phyloP scores from a whole-genome alignment of 129 eudicot species.

The Flaveria linearis region DNA sequence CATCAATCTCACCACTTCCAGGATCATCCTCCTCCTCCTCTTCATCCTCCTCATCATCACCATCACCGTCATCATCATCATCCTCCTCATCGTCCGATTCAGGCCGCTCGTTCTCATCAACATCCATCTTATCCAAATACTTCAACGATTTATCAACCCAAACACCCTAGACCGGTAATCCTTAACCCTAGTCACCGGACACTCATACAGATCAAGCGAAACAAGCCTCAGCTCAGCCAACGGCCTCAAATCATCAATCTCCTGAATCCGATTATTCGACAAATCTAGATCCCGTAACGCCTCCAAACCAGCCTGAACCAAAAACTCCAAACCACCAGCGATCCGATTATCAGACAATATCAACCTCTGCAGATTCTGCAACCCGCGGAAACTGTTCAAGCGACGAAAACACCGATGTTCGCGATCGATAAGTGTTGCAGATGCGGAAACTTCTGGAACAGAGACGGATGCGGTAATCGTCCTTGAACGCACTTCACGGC shows the following conservation, averaged over 20 bases:
- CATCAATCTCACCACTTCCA: constrained; percentile 92
- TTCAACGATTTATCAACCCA: constrained; percentile 80
- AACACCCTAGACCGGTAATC: constrained; percentile 91
- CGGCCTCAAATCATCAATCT: constrained; percentile 74
- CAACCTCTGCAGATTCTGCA: constrained; percentile 63
- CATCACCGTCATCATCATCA: constrained; percentile 62
- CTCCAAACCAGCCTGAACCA: constrained; percentile 75
- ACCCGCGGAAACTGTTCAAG: constrained; percentile 83
- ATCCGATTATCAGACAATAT: constrained; percentile 87
- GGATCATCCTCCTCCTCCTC: constrained; percentile 91
- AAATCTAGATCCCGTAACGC: constrained; percentile 84
- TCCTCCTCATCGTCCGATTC: constrained; percentile 91
- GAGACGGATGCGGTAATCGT: constrained; percentile 72
- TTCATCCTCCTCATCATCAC: constrained; percentile 56
- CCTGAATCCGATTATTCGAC: constrained; percentile 86
- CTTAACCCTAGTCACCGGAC: constrained; percentile 91
- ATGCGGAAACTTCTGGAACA: constrained; percentile 71
- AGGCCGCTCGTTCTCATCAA: constrained; percentile 81
- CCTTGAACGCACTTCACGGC: constrained; percentile 95
- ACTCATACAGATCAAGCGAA: constrained; percentile 90
- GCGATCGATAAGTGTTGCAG: constrained; percentile 84
- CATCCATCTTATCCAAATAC: constrained; percentile 96
- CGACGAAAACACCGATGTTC: constrained; percentile 81
- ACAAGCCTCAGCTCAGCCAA: constrained; percentile 77
- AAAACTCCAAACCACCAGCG: constrained; percentile 71